Conservation (phyloP, 106 monocot genomes). For the Gastrodia elata region DNA sequence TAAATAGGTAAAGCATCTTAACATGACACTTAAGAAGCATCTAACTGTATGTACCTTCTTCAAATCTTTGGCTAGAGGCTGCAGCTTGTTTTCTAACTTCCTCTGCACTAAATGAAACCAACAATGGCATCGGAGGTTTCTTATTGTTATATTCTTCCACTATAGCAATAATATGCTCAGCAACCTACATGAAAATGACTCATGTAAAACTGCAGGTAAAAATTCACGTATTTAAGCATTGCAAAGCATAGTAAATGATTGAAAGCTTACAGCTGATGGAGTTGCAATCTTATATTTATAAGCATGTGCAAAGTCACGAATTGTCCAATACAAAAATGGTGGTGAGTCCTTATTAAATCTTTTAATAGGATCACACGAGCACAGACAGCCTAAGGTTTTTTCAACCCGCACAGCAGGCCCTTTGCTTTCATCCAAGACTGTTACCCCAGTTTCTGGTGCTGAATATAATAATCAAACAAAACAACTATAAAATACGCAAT, state of each 20-base stretch:
- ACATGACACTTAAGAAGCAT: conserved; percentile 2
- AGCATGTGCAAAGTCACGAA: conserved; percentile 95
- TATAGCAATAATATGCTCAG: conserved; percentile 69
- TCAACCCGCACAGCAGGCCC: conserved; percentile 37
- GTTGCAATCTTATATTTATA: conserved; percentile 66
- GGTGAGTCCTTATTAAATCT: conserved; percentile 19
- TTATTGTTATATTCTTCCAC: conserved; percentile 51
- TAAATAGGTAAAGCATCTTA: not conserved
- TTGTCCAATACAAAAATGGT: conserved; percentile 85
- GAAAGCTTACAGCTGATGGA: conserved; percentile 64
- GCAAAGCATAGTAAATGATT: not conserved
- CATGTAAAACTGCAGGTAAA: not conserved
- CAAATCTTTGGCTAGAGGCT: conserved; percentile 71
- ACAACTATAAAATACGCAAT: not conserved
- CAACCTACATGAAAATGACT: conserved; percentile 38
- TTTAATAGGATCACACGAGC: conserved; percentile 38
- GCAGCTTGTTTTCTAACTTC: conserved; percentile 83
- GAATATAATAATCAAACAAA: conserved; percentile 10
- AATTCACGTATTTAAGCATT: not conserved
- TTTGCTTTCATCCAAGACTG: conserved; percentile 48
- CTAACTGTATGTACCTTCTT: conserved; percentile 35
- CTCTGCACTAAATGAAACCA: conserved; percentile 61
- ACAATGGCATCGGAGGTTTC: conserved; percentile 59
- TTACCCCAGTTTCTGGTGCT: conserved; percentile 58
- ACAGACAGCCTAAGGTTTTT: conserved; percentile 39